Conservation (phyloP, 2,329 filamentous ascomycete genomes). For the Arthroderma sp. region DNA sequence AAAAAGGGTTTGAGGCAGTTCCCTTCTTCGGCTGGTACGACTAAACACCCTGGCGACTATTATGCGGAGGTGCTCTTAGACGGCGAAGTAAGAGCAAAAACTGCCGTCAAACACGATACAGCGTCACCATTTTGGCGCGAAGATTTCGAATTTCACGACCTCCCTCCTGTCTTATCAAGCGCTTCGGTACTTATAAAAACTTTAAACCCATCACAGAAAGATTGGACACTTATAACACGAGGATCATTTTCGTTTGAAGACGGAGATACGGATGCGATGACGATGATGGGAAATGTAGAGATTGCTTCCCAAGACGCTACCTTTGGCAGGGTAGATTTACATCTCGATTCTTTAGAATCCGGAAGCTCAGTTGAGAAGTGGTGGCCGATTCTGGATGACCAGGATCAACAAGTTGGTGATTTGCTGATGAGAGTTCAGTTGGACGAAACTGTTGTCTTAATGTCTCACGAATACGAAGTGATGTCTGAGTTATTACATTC, state of each 20-base stretch:
- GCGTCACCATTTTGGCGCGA: constrained; percentile 37
- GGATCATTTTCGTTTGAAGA: constrained; percentile 30
- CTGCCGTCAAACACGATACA: constrained; percentile 34
- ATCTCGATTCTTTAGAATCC: constrained; percentile 62
- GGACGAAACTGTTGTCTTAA: constrained; percentile 80
- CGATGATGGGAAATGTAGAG: constrained; percentile 31
- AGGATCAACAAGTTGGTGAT: constrained; percentile 63
- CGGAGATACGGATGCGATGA: constrained; percentile 26
- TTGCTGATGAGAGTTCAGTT: constrained; percentile 72
- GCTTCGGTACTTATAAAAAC: constrained; percentile 34
- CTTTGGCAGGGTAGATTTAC: constrained; percentile 57
- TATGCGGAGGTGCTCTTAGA: constrained; percentile 38
- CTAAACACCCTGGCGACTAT: constrained; percentile 26
- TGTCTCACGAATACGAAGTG: constrained; percentile 70
- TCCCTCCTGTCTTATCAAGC: constrained; percentile 36
- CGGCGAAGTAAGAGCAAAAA: constrained; percentile 36
- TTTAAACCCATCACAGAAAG: constrained; percentile 34
- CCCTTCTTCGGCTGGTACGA: constrained; percentile 12
- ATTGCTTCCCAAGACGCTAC: constrained; percentile 35
- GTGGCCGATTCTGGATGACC: constrained; percentile 69
- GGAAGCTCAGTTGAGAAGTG: constrained; percentile 75
- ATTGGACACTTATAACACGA: constrained; percentile 37
- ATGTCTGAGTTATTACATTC: constrained; percentile 73
- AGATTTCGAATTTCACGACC: constrained; percentile 34
- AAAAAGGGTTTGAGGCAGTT: constrained; percentile 23